Conservation (phyloP, 169 alveolate species). For the Cryptosporidium tyzzeri region DNA sequence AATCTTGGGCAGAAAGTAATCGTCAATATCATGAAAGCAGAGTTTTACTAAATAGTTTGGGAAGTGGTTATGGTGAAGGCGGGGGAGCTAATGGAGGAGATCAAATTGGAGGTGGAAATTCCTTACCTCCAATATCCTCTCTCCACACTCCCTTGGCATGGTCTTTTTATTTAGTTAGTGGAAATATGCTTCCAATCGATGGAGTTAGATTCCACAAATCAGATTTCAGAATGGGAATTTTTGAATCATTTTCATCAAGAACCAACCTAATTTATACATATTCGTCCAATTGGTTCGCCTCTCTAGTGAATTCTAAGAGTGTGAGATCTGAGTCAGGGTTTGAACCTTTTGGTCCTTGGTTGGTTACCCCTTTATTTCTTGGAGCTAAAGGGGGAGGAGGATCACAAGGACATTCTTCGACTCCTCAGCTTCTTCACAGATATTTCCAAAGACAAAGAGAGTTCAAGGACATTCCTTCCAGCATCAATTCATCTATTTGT, state of each 20-base stretch:
- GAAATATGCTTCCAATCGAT: constrained; percentile 83
- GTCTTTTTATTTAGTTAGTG: constrained; percentile 62
- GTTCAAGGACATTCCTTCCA: constrained; percentile 64
- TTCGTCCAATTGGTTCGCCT: constrained; percentile 22
- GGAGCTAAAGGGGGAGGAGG: constrained; percentile 36
- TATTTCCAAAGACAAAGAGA: constrained; percentile 74
- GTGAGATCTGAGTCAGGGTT: constrained; percentile 24
- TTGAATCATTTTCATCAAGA: constrained; percentile 40
- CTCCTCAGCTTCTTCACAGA: constrained; percentile 57
- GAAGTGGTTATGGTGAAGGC: background rate
- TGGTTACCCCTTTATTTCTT: constrained; percentile 30
- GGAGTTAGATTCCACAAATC: constrained; percentile 87
- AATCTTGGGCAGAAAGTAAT: constrained; percentile 22
- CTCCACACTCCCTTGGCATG: constrained; percentile 71
- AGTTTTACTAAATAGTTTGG: background rate
- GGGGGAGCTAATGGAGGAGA: constrained; percentile 72
- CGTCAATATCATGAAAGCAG: constrained; percentile 75
- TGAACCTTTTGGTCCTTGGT: constrained; percentile 71
- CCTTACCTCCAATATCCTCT: constrained; percentile 66
- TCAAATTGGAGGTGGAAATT: constrained; percentile 79
- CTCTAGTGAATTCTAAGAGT: constrained; percentile 21
- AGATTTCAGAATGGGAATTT: constrained; percentile 82
- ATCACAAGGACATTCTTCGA: constrained; percentile 9
- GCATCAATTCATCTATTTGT: constrained; percentile 79
- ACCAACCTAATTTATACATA: constrained; percentile 26